These are phyloP conservation scores for Epichloe typhina DNA, from an alignment of 2,329 filamentous ascomycete genomes.

Conservation along the genomic window DNA sequence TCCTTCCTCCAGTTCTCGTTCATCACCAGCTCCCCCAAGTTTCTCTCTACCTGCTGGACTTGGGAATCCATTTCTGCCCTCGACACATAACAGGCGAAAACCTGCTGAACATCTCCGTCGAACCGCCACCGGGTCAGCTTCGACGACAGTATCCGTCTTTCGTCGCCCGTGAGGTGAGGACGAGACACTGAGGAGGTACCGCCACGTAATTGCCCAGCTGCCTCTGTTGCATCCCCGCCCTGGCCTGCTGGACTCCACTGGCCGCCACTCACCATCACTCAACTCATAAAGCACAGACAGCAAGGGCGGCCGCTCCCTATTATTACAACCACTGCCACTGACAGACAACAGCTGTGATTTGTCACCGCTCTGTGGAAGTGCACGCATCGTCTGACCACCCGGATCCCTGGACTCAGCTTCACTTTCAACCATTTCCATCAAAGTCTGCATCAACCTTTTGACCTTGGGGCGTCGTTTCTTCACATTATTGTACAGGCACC, in stretches of 20 bases:
- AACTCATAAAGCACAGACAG: background rate
- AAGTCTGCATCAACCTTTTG: background rate
- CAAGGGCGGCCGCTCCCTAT: background rate
- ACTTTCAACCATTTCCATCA: background rate
- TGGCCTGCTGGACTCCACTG: background rate
- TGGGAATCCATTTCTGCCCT: background rate
- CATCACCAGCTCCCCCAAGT: background rate
- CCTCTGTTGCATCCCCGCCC: background rate
- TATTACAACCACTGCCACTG: background rate
- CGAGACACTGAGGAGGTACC: too few species aligned
- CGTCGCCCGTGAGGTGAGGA: background rate
- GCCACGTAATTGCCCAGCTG: slow-evolving; percentile 1
- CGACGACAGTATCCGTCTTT: background rate
- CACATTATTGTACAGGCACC: background rate
- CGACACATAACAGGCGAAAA: background rate
- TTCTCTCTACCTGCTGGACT: background rate
- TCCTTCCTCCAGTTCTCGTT: background rate
- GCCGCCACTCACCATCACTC: background rate
- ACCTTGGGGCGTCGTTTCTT: background rate
- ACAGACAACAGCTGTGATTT: background rate
- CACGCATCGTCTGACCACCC: background rate
- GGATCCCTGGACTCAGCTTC: background rate
- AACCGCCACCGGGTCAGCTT: background rate
- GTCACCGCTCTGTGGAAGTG: slow-evolving; percentile 2
- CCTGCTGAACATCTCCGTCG: background rate